A percentile compares a stretch with the other conserved stretches of the same genome.
These are phyloP conservation scores for Kuraishia hungarica DNA, from an alignment of 805 yeast species.

Conservation along the genomic window DNA sequence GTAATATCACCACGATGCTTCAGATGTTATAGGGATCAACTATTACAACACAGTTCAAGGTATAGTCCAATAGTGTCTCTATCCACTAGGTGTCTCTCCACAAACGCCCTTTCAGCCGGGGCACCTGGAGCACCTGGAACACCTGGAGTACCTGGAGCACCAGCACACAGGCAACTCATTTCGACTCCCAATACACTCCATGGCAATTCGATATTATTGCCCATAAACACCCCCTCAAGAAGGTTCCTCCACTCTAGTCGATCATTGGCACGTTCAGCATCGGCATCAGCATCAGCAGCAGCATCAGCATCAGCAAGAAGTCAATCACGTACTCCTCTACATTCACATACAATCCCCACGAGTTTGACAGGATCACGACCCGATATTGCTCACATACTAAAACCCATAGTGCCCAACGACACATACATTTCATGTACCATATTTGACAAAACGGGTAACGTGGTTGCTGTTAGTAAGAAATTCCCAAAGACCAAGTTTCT, in stretches of 20 bases:
- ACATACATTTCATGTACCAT: constrained; percentile 70
- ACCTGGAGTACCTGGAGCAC: too few relatives aligned
- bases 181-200: neutral
- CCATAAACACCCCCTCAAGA: neutral
- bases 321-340: neutral
- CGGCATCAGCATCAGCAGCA: too few relatives aligned
- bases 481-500: constrained; percentile 69
- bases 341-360: neutral
- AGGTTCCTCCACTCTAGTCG: neutral
- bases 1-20: neutral
- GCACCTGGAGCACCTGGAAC: too few relatives aligned
- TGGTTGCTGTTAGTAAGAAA: constrained; percentile 60
- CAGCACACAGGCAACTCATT: too few relatives aligned
- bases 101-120: too few relatives aligned
- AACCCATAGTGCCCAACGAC: constrained; percentile 39
- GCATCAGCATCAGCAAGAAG: too few relatives aligned
- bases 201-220: neutral
- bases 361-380: constrained; percentile 1
- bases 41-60: neutral
- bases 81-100: too few relatives aligned
- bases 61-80: too few relatives aligned
- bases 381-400: constrained; percentile 17
- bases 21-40: neutral
- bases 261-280: neutral
- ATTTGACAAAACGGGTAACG: constrained; percentile 62